A percentile compares a stretch with the other conserved stretches of the same genome.
Conservation (phyloP, 129 eudicot species). For the Ambrosia trifida region DNA sequence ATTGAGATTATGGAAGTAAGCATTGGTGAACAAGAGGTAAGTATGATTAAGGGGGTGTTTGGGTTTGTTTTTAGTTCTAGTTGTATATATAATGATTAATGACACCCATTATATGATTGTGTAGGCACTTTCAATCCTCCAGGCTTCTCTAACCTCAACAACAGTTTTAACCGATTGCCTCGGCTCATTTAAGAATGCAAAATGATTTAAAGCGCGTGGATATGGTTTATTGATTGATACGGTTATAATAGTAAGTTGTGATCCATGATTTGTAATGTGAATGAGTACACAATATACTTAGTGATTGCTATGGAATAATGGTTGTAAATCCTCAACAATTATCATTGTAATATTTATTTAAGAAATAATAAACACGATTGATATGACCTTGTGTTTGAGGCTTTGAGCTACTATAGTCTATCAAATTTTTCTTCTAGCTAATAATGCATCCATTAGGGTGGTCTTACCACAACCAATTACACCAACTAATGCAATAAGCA, state of each 20-base stretch:
- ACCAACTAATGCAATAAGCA: background rate
- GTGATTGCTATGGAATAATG: constrained; percentile 5
- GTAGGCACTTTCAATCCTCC: constrained; percentile 26
- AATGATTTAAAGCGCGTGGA: constrained; percentile 3
- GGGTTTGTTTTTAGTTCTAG: background rate
- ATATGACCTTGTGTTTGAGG: background rate
- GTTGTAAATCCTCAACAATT: background rate
- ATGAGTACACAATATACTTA: background rate
- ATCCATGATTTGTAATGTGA: constrained; percentile 1
- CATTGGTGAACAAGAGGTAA: constrained; percentile 46
- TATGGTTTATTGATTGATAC: background rate
- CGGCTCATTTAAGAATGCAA: constrained; percentile 5
- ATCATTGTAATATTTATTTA: background rate
- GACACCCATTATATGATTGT: constrained; percentile 1
- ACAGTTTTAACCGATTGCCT: constrained; percentile 33
- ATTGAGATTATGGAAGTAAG: constrained; percentile 38
- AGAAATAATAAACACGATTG: background rate
- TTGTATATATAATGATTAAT: background rate
- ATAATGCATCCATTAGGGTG: background rate
- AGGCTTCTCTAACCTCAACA: constrained; percentile 30
- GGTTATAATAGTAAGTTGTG: background rate
- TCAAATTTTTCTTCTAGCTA: background rate
- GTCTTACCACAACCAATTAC: background rate
- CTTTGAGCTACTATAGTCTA: constrained; percentile 8
- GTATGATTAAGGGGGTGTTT: background rate